Base-by-base conservation (phyloP, 139 green algal species). In the Chlorella sp. region DNA sequence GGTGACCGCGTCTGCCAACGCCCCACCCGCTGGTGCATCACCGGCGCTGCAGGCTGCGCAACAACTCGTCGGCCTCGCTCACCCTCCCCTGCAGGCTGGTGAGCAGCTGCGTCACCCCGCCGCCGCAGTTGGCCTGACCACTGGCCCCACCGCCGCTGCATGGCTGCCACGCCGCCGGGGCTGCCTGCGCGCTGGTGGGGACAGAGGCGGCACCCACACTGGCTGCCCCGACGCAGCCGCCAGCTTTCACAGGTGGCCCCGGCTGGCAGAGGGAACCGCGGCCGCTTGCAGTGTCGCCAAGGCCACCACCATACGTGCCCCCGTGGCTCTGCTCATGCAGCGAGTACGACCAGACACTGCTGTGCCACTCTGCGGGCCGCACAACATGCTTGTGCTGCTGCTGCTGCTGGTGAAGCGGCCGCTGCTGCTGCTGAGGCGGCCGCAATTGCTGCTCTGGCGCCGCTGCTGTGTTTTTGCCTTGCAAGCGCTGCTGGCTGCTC, bases 11-110 rank as follows among this genome's bases (percentile, higher is more conserved):
- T n/a, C n/a, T n/a, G n/a, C n/a, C n/a, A n/a, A n/a, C n/a, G n/a
- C n/a, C n/a, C n/a, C n/a, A n/a, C n/a, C n/a, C n/a, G n/a, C n/a
- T n/a, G n/a, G n/a, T n/a, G n/a, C n/a, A n/a, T 48, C 59, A 50
- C 56, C 60, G 33, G 23, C 35, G 61, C 36, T 64, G 72, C 60
- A 78, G 36, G 36, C 51, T 55, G 0, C 38, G 27, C 51, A 75
- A 27, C 17, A 75, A 66, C 4, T 51, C 38, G 25, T 75, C 36
- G 8, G 68, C 68, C 12, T 75, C 68, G 1, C 14, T 43, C 23
- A 75, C 65, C 9, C 68, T 51, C 15, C 51, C 68, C 68, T 65
- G 51, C 68, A 75, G 65, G 68, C 68, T 41, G 36, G 9, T 15
- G 27, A 75, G 65, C 1, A 75, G 51, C 27, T 75, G 51, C 9